Evolutionary conservation across 106 monocot species (phyloP).

Genomic region (Iris macrosiphon): DNA sequence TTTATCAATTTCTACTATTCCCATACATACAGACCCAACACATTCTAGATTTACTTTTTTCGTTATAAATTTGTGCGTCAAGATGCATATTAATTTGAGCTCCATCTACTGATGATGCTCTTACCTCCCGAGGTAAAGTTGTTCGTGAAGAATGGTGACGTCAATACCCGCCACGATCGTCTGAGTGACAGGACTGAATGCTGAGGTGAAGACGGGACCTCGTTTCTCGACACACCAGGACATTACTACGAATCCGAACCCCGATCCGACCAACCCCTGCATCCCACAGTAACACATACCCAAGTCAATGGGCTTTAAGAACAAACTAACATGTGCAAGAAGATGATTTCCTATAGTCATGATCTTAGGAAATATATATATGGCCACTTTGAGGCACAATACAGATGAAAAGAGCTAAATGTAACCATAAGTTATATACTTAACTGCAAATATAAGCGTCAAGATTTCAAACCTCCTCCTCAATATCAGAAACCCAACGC

Average conservation of each 20-base stretch:
- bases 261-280: constrained; percentile 67
- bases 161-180: constrained; percentile 57
- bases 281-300: too few relatives aligned
- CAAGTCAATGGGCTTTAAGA: too few relatives aligned
- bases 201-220: constrained; percentile 75
- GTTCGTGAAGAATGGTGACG: constrained; percentile 47
- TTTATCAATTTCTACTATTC: too few relatives aligned
- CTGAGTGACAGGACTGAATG: constrained; percentile 69
- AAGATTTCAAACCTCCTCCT: constrained; percentile 39
- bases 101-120: too few relatives aligned
- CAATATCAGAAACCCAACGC: constrained; percentile 30
- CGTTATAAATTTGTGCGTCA: too few relatives aligned
- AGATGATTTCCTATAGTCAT: too few relatives aligned
- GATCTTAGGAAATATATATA: too few relatives aligned
- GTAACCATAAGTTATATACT: too few relatives aligned
- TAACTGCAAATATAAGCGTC: constrained; percentile 49
- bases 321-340: too few relatives aligned
- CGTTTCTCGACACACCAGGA: constrained; percentile 72
- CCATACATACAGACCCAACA: too few relatives aligned
- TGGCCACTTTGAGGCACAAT: neutral
- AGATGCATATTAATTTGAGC: too few relatives aligned
- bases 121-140: constrained; percentile 75
- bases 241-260: constrained; percentile 45
- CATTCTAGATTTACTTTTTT: too few relatives aligned
- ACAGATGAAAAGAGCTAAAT: constrained; percentile 20